A percentile compares a stretch with the other conserved stretches of the same genome.
Evolutionary conservation across 805 yeast genomes (phyloP).

Genomic region (Suhomyces kilbournensis): DNA sequence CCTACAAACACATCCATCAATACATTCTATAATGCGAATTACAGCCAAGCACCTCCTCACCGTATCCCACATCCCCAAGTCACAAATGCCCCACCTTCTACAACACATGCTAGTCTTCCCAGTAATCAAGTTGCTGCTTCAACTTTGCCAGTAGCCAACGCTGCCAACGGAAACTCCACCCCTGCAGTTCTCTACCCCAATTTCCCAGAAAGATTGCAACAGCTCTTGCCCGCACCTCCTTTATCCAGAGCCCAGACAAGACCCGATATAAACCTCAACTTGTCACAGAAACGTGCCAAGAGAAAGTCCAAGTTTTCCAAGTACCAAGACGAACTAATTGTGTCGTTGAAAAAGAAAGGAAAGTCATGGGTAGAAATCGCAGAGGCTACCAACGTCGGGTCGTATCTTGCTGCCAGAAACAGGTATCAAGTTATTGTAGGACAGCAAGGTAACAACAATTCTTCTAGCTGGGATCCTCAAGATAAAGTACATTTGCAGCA

Average conservation of each 20-base stretch:
- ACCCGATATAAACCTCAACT: constrained; percentile 40
- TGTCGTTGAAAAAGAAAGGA: constrained; percentile 59
- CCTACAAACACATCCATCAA: constrained; percentile 8
- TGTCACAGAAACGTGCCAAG: constrained; percentile 48
- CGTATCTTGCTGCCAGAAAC: constrained; percentile 70
- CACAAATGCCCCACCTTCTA: constrained; percentile 5
- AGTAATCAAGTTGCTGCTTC: neutral
- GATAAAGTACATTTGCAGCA: constrained; percentile 51
- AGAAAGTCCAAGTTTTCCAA: constrained; percentile 67
- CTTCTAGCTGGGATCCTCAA: constrained; percentile 57
- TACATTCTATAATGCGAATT: constrained; percentile 5
- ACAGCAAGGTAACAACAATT: constrained; percentile 72
- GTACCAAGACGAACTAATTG: constrained; percentile 65
- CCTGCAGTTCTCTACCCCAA: constrained; percentile 16
- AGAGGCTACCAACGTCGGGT: constrained; percentile 57
- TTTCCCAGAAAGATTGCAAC: constrained; percentile 27
- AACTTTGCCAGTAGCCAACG: neutral
- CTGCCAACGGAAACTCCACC: neutral
- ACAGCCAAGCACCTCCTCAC: constrained; percentile 5
- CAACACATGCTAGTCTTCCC: constrained; percentile 3
- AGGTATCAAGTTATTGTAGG: constrained; percentile 79
- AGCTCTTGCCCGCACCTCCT: constrained; percentile 48
- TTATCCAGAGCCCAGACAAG: constrained; percentile 39
- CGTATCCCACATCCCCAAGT: constrained; percentile 8
- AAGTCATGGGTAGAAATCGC: constrained; percentile 75